Percentiles rank a stretch among this genome's conserved stretches.
phyloP scores from a whole-genome alignment of 176 grass and related monocot species.

The Avena sativa region DNA sequence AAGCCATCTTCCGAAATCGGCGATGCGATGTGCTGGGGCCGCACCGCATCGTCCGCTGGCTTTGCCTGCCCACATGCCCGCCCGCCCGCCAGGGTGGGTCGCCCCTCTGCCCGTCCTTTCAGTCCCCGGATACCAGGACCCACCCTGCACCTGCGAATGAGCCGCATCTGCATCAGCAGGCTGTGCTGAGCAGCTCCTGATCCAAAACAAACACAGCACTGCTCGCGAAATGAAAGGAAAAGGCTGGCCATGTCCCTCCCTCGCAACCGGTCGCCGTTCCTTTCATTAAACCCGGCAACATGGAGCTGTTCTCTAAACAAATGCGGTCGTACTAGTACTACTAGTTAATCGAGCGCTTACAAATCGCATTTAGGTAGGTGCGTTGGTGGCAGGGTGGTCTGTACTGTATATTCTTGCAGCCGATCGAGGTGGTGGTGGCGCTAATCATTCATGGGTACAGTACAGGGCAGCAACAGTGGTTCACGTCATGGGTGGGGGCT shows the following conservation, averaged over 20 bases:
- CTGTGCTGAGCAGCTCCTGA: background rate
- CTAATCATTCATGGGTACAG: conserved; percentile 24
- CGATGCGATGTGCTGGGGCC: background rate
- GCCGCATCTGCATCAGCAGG: background rate
- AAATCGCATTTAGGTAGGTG: background rate
- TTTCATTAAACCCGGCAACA: background rate
- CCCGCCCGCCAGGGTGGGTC: conserved; percentile 25
- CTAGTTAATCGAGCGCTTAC: too few species aligned
- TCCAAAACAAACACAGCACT: conserved; percentile 16
- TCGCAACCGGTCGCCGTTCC: background rate
- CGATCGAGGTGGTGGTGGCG: conserved; percentile 29
- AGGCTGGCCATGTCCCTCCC: conserved; percentile 13
- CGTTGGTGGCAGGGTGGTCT: background rate
- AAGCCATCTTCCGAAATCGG: conserved; percentile 38
- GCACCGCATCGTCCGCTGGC: conserved; percentile 7
- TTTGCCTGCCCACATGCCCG: conserved; percentile 31
- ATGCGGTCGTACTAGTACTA: background rate
- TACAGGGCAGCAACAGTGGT: background rate
- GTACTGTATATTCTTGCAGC: background rate
- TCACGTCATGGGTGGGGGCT: conserved; percentile 1
- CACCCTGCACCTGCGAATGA: background rate
- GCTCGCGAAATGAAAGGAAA: background rate
- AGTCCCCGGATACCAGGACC: background rate
- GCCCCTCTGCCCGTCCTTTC: background rate
- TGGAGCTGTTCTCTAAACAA: background rate